Percentiles rank a stretch among this genome's conserved stretches.
phyloP scores from a whole-genome alignment of 164 flowering plant species.

The Euptelea pleiosperma region DNA sequence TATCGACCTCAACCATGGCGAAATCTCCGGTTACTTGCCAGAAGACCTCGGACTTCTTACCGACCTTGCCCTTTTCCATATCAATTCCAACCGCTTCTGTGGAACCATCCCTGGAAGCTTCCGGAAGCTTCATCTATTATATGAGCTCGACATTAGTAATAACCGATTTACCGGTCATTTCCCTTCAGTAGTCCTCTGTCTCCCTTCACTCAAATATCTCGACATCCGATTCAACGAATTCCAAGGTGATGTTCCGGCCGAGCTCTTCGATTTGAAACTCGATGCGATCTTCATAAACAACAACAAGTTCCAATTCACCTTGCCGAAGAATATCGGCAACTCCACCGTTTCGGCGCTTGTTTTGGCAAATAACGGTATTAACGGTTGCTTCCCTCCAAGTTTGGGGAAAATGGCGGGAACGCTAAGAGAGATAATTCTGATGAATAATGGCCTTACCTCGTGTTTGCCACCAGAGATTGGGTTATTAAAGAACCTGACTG shows the following conservation, averaged over 20 bases:
- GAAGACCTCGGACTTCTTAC: conserved; percentile 63
- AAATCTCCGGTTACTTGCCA: conserved; percentile 51
- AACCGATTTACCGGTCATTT: conserved; percentile 53
- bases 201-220: conserved; percentile 51
- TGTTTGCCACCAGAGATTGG: conserved; percentile 48
- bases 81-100: conserved; percentile 61
- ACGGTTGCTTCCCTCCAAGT: conserved; percentile 44
- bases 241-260: conserved; percentile 47
- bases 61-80: conserved; percentile 70
- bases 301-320: conserved; percentile 43
- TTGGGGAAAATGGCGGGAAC: conserved; percentile 38
- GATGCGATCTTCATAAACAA: conserved; percentile 82
- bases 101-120: conserved; percentile 53
- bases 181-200: conserved; percentile 45
- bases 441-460: conserved; percentile 29
- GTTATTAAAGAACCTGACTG: conserved; percentile 28
- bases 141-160: conserved; percentile 79
- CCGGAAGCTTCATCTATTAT: conserved; percentile 34
- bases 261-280: conserved; percentile 50
- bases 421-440: conserved; percentile 39
- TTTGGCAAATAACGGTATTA: conserved; percentile 46
- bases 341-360: conserved; percentile 69
- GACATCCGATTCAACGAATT: conserved; percentile 73
- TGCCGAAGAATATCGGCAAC: conserved; percentile 60
- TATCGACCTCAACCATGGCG: conserved; percentile 68